Conservation (phyloP, 345 rosid genomes). For the Ceriops tagal region DNA sequence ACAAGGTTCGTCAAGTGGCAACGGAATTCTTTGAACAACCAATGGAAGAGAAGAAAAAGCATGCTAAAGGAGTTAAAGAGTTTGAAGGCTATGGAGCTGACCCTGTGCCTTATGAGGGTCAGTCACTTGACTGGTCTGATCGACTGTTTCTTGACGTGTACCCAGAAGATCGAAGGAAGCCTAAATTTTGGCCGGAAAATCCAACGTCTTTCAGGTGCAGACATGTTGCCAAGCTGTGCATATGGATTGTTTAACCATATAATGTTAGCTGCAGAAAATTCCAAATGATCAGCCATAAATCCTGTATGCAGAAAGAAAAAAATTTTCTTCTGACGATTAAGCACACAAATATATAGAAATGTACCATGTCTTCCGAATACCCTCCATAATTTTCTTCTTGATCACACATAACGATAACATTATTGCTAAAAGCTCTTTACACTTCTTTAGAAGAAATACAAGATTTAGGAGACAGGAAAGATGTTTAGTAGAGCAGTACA, state of each 20-base stretch:
- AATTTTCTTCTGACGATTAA: too few relatives aligned
- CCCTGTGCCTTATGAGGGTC: slow-evolving; percentile 2
- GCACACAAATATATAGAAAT: too few relatives aligned
- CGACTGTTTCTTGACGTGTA: slow-evolving; percentile 17
- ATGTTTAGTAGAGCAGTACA: background rate
- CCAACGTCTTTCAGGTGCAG: slow-evolving; percentile 17
- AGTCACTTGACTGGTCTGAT: slow-evolving; percentile 25
- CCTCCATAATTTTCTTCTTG: too few relatives aligned
- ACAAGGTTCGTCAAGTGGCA: slow-evolving; percentile 9
- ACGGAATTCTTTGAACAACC: slow-evolving; percentile 25
- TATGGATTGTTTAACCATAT: too few relatives aligned
- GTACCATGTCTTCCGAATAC: too few relatives aligned
- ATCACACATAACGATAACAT: too few relatives aligned
- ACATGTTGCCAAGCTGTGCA: background rate
- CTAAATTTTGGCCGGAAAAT: slow-evolving; percentile 14
- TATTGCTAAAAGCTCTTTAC: background rate
- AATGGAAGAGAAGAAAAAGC: slow-evolving; percentile 16
- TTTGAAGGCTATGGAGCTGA: background rate
- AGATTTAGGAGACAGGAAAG: background rate
- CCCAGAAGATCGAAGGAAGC: slow-evolving; percentile 22
- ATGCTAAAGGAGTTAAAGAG: slow-evolving; percentile 4
- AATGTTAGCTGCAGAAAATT: too few relatives aligned
- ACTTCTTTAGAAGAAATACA: background rate
- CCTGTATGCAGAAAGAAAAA: too few relatives aligned
- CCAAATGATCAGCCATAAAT: too few relatives aligned